Conservation (phyloP, 2,329 filamentous ascomycete species). For the Aspergillus sp. region DNA sequence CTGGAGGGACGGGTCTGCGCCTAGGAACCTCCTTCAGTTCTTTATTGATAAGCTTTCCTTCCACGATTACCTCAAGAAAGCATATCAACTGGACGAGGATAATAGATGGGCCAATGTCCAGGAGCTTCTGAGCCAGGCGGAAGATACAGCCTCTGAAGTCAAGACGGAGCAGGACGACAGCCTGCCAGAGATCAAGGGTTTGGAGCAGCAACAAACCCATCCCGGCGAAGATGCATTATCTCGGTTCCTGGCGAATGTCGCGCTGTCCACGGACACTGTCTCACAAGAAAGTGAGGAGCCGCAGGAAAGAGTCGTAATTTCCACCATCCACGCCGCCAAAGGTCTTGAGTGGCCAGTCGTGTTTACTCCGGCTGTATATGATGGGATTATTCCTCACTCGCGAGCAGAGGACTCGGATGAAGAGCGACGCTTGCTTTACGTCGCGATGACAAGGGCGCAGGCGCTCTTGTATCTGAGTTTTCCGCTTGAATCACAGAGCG, state of each 20-base stretch:
- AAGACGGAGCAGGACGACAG: constrained; percentile 46
- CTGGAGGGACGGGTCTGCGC: constrained; percentile 29
- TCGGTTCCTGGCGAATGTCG: constrained; percentile 80
- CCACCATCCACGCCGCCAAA: constrained; percentile 92
- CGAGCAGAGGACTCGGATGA: constrained; percentile 78
- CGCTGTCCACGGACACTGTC: constrained; percentile 67
- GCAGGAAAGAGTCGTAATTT: constrained; percentile 65
- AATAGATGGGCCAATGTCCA: constrained; percentile 79
- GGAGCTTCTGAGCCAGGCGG: constrained; percentile 72
- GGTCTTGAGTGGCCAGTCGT: constrained; percentile 94
- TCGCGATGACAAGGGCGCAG: constrained; percentile 92
- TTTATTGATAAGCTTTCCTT: constrained; percentile 60
- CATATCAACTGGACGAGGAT: constrained; percentile 66
- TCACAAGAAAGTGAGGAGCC: constrained; percentile 44
- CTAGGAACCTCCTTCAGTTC: constrained; percentile 44
- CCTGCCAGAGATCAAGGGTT: constrained; percentile 58
- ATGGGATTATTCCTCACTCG: constrained; percentile 82
- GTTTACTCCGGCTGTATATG: constrained; percentile 82
- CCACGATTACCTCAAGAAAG: constrained; percentile 61
- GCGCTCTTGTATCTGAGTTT: constrained; percentile 77
- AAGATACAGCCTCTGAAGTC: constrained; percentile 51
- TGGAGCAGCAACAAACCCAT: constrained; percentile 51
- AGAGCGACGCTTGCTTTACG: constrained; percentile 80
- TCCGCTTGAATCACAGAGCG: constrained; percentile 54
- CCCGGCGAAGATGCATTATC: constrained; percentile 56